A percentile compares a stretch with the other conserved stretches of the same genome.
These are phyloP conservation scores for Pyrus bretschneideri DNA, from an alignment of 306 rosid species.

Conservation along the genomic window DNA sequence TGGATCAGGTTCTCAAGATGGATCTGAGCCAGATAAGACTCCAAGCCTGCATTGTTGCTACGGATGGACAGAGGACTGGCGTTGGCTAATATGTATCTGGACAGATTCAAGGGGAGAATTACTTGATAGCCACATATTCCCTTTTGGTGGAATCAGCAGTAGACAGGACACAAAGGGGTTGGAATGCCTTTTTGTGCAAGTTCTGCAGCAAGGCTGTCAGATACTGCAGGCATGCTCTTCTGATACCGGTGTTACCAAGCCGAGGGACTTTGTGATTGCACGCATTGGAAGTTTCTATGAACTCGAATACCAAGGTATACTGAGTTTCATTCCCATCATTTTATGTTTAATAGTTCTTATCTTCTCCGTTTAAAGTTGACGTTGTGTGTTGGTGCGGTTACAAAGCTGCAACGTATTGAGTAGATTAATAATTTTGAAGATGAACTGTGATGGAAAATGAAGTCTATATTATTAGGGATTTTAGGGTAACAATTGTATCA, in stretches of 20 bases:
- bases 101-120: constrained; percentile 97
- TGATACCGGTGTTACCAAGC: constrained; percentile 69
- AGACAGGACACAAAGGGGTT: constrained; percentile 99
- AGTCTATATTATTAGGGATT: neutral
- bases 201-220: constrained; percentile 94
- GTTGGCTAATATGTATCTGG: constrained; percentile 98
- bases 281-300: constrained; percentile 93
- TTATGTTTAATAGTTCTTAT: neutral
- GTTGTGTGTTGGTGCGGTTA: neutral
- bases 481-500: neutral
- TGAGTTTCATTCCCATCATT: constrained; percentile 11
- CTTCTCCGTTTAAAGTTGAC: neutral
- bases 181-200: constrained; percentile 90
- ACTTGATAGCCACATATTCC: constrained; percentile 84
- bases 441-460: neutral
- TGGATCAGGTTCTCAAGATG: constrained; percentile 67
- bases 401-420: neutral
- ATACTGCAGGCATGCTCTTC: constrained; percentile 80
- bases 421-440: neutral
- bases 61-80: constrained; percentile 99
- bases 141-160: constrained; percentile 98
- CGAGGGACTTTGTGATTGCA: constrained; percentile 91
- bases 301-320: constrained; percentile 90
- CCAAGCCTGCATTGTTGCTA: constrained; percentile 98
- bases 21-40: constrained; percentile 63